Evolutionary conservation across 2,329 filamentous ascomycete genomes (phyloP), one percentile per base, ranked within the genome.

Genomic region (Colletotrichum karsti): DNA sequence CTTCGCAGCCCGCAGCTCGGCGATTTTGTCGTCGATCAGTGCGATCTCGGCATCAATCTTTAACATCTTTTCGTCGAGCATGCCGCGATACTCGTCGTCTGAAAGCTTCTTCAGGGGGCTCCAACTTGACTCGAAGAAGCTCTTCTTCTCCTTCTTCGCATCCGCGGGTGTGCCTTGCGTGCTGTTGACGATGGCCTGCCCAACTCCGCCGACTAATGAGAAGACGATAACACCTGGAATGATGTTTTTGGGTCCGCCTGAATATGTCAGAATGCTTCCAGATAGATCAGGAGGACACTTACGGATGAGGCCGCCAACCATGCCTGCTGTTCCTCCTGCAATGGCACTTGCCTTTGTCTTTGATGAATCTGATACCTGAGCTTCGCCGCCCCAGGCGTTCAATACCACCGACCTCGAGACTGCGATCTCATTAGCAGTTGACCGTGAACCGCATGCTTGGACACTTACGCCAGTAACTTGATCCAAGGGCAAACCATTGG

Each of bases 401-500:
- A 87, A 76, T 71, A 84, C 76, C 22, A 85, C 74, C 18, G 78
- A 77, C 71, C 85, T 82, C 3, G 87, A 83, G 20, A 84, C 87
- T 90, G 64, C 10, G 35, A 39, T 13, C 53, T 37, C 10, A 62
- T 75, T 56, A 75, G 64, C 18, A 33, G 6, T 7, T 20, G 10
- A 35, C 39, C 4, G 13, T 7, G 33, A 35, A 26, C 4, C 28
- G 46, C 22, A 66, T 26, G 26, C 57, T 18, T 1, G 22, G 15
- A 24, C 44, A 80, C 88, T 75, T 83, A 90, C 92, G 91, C 85
- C 91, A 95, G 77, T 91, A 98, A 15, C 89, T 92, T 51, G 87
- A 89, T 37, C 93, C 93, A 41, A 97, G 85, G 44, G 88, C 86
- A 78, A 93, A 93, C 88, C 93, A 97, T 80, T 97, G 94, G 42